Evolutionary conservation across 192 early-diverging fungal genomes (phyloP).

Genomic region (Podila epicladia): DNA sequence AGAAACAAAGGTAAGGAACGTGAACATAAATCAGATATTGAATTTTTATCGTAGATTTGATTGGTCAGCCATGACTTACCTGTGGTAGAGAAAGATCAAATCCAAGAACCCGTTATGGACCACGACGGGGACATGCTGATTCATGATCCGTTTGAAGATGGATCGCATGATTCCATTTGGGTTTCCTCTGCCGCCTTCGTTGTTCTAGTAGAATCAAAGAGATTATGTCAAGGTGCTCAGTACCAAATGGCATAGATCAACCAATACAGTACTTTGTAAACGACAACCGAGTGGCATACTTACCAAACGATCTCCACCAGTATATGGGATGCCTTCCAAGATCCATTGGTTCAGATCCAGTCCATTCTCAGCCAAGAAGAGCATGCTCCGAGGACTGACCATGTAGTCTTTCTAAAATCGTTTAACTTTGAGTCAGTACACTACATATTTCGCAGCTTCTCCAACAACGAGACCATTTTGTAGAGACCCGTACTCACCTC

Average conservation of each 20-base stretch:
- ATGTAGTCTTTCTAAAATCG: conserved; percentile 63
- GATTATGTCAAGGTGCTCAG: neutral
- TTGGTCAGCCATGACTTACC: conserved; percentile 11
- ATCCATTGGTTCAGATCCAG: conserved; percentile 88
- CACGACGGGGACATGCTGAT: conserved; percentile 71
- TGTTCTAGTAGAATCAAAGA: conserved; percentile 18
- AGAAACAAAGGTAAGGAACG: neutral
- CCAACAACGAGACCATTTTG: neutral
- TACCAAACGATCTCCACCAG: conserved; percentile 62
- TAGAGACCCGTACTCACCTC: conserved; percentile 21
- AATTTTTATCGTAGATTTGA: neutral
- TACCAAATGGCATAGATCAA: neutral
- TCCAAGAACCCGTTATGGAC: conserved; percentile 97
- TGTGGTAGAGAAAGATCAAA: conserved; percentile 91
- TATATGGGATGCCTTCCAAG: conserved; percentile 81
- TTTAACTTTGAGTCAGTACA: neutral
- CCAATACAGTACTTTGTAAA: neutral
- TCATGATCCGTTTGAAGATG: conserved; percentile 64
- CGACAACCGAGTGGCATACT: neutral
- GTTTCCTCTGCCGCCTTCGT: conserved; percentile 51
- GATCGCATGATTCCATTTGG: conserved; percentile 60
- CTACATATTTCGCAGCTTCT: neutral
- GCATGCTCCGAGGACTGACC: conserved; percentile 74
- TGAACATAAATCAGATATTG: neutral
- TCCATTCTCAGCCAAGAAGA: conserved; percentile 85